Evolutionary conservation across 2,329 filamentous ascomycete species (phyloP), one percentile per base, ranked within the genome.

Genomic region (Pseudogymnoascus sp.): DNA sequence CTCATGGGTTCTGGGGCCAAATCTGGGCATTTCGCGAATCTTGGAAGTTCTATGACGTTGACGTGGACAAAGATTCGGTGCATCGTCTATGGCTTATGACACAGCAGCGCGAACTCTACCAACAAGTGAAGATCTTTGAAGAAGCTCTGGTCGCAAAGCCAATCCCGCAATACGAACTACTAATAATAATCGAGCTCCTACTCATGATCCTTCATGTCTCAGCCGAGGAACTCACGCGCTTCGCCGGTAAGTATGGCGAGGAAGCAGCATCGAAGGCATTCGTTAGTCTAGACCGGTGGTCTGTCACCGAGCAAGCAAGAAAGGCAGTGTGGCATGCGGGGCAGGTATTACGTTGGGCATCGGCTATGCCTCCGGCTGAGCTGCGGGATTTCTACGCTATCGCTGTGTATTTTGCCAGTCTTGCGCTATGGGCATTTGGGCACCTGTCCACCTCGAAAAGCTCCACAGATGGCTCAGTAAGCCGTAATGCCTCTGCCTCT

Each of bases 351-450:
- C 64, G 62, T 14, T 59, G 58, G 6, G 62, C 64, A 20, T 12
- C 39, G n/a, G 20, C n/a, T 6, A 43, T 43, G 18, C 39, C 39
- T 25, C 39, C 20, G 1, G 9, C 39, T 14, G 39, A 43, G 20
- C 39, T 43, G 2, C 39, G 39, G 39, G 39, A 43, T 43, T 43
- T 43, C 18, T 43, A 43, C 20, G 39, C 39, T 18, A 43, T 43
- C 12, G 39, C 39, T 25, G 39, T 43, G 20, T 43, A 43, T 43
- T 43, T 90, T 69, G 86, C 85, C 4, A 79, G 81, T 12, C 75
- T 91, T 4, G 82, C 83, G 0, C 75, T 90, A 37, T 91, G 88
- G 88, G 81, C 82, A 0, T 89, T 87, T 66, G 85, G 86, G 0
- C 81, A 89, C 0, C 76, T 86, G 5, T 43, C 39, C 14, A 25